Base-by-base conservation (phyloP, 2,329 filamentous ascomycete species). In the Zymoseptoria passerinii region DNA sequence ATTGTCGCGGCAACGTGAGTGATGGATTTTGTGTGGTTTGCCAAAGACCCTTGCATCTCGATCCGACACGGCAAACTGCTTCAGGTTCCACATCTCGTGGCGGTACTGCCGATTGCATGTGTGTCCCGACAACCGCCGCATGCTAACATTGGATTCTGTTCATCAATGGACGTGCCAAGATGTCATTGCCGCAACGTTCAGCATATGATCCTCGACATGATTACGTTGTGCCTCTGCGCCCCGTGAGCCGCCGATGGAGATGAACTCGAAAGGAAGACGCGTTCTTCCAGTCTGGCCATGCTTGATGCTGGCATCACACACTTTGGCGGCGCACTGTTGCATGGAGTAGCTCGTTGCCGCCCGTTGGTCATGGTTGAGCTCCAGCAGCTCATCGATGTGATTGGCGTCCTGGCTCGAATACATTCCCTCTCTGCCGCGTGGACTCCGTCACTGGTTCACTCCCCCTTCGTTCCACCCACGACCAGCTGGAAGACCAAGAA, bases 401-500 rank as follows among this genome's bases (percentile, higher is more conserved):
- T 16, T 44, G 35, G 13, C n/a, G 4, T n/a, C 35, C 35, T 44
- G 35, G n/a, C 13, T 3, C 10, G 16, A 13, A 7, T 13, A 16
- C 10, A 7, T 50, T 18, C 18, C 49, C 19, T 20, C n/a, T 19
- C 19, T 20, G 49, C 49, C 19, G 19, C 49, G 8, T 20, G n/a
- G 10, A 20, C 19, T 50, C n/a, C n/a, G 13, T 10, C 49, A 20
- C 18, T 20, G 19, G 19, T 7, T 50, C 9, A 28, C 58, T 72
- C 65, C 58, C 67, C 65, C 60, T 67, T 63, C 10, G 73, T 74
- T 52, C 77, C 76, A 54, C 74, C 72, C 52, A 75, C 72, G 4
- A 75, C 72, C 8, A 80, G 61, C 62, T 80, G 77, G 16, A 80
- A 66, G 5, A 78, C 61, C 20, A 80, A 49, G 67, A 80, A 79